Conservation (phyloP, 192 early-diverging fungal genomes). For the Phlyctochytrium planicorne region DNA sequence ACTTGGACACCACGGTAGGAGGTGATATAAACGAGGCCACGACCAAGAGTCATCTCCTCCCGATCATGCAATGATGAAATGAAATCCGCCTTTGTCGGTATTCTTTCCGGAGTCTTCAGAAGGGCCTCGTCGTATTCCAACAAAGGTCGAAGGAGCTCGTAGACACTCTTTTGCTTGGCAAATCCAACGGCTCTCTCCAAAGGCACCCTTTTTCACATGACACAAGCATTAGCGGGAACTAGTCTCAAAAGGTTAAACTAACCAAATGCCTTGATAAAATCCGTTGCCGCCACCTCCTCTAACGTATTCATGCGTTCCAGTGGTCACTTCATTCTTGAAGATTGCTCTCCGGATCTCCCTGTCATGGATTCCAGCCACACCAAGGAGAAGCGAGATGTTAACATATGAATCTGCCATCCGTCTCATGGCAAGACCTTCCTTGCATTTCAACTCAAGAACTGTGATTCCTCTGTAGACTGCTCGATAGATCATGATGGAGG, state of each 20-base stretch:
- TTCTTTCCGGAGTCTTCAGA: too few relatives aligned
- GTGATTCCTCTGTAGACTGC: conserved; percentile 93
- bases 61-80: too few relatives aligned
- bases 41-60: too few relatives aligned
- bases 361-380: conserved; percentile 90
- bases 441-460: conserved; percentile 91
- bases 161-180: conserved; percentile 78
- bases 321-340: conserved; percentile 84
- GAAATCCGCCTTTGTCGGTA: too few relatives aligned
- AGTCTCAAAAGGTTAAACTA: too few relatives aligned
- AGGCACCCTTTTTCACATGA: conserved; percentile 93
- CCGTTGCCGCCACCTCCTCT: conserved; percentile 99
- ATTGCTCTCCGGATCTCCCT: conserved; percentile 91
- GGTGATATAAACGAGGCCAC: too few relatives aligned
- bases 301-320: conserved; percentile 88
- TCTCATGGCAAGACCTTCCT: conserved; percentile 68
- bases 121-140: too few relatives aligned
- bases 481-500: conserved; percentile 73
- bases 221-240: too few relatives aligned
- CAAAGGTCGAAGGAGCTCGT: conserved; percentile 56
- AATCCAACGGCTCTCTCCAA: conserved; percentile 76
- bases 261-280: conserved; percentile 95
- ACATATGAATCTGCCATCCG: conserved; percentile 82
- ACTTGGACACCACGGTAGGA: too few relatives aligned
- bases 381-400: conserved; percentile 97